A percentile compares a stretch with the other conserved stretches of the same genome.
These are phyloP conservation scores for Candida broadrunensis DNA, from an alignment of 805 yeast species.

Conservation along the genomic window DNA sequence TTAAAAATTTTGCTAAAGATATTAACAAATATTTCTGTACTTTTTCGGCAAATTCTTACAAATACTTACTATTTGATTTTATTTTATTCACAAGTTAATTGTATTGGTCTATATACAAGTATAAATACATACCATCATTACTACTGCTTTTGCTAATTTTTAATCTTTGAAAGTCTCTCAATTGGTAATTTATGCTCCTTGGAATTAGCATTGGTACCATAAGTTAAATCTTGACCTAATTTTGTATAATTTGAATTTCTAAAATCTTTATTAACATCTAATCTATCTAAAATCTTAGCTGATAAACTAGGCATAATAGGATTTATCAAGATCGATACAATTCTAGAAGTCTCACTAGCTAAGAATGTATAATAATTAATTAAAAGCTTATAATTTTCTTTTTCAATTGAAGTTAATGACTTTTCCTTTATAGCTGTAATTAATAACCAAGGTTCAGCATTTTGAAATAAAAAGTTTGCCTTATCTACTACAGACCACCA, in stretches of 20 bases:
- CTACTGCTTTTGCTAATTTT: no score
- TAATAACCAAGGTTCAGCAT: slow-evolving; percentile 72
- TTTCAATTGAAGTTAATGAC: slow-evolving; percentile 11
- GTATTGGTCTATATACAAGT: no score
- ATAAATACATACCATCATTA: no score
- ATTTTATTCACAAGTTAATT: no score
- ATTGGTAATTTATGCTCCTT: slow-evolving; percentile 51
- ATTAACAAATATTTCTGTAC: no score
- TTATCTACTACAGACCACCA: slow-evolving; percentile 59
- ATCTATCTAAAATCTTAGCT: slow-evolving; percentile 51
- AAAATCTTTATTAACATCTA: slow-evolving; percentile 47
- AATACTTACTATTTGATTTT: no score
- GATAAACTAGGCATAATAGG: slow-evolving; percentile 76
- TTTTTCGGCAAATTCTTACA: no score
- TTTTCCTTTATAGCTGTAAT: slow-evolving; percentile 21
- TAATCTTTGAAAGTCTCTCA: slow-evolving; percentile 25
- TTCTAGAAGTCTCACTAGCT: slow-evolving; percentile 70
- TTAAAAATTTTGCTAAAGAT: no score
- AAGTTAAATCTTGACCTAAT: slow-evolving; percentile 57
- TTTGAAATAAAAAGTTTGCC: slow-evolving; percentile 68
- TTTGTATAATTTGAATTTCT: slow-evolving; percentile 44
- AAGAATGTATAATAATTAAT: slow-evolving; percentile 55
- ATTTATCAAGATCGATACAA: slow-evolving; percentile 60
- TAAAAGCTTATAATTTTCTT: slow-evolving; percentile 7
- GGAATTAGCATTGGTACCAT: slow-evolving; percentile 56